A percentile compares a stretch with the other conserved stretches of the same genome.
phyloP scores from a whole-genome alignment of 2,329 filamentous ascomycete genomes.

The Ramularia endophylla region DNA sequence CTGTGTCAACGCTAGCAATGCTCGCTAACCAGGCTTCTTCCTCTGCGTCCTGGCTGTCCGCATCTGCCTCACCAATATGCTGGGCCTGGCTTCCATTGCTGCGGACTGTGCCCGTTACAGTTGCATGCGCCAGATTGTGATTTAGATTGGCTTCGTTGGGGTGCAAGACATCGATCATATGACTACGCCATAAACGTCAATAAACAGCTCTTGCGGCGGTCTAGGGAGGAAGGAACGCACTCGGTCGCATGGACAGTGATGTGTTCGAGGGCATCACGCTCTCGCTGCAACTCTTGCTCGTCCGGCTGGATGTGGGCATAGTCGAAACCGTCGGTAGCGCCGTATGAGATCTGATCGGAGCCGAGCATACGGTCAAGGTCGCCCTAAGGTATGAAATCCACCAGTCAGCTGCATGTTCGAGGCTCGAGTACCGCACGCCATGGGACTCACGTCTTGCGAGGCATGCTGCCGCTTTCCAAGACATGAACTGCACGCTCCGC shows the following conservation, averaged over 20 bases:
- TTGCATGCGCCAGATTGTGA: constrained; percentile 11
- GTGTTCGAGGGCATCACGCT: constrained; percentile 43
- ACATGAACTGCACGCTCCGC: constrained; percentile 46
- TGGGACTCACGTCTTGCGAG: constrained; percentile 42
- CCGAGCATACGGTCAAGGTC: constrained; percentile 43
- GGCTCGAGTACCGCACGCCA: constrained; percentile 8
- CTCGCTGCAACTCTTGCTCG: constrained; percentile 44
- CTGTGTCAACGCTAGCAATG: constrained; percentile 20
- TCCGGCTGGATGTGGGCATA: constrained; percentile 36
- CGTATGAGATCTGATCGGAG: constrained; percentile 40
- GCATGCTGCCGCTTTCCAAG: constrained; percentile 38
- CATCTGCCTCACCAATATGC: neutral
- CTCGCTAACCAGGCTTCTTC: constrained; percentile 30
- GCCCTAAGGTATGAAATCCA: constrained; percentile 31
- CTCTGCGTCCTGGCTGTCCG: constrained; percentile 16
- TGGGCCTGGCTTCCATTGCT: constrained; percentile 5
- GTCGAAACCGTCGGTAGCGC: constrained; percentile 32
- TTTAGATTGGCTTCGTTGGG: constrained; percentile 33
- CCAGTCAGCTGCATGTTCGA: constrained; percentile 17
- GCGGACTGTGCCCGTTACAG: constrained; percentile 9
- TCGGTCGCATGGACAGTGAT: constrained; percentile 46
- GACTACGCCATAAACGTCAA: constrained; percentile 29
- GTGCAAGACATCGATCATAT: constrained; percentile 46
- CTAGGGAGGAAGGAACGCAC: constrained; percentile 28
- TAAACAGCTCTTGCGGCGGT: neutral